A percentile compares a stretch with the other conserved stretches of the same genome.
Evolutionary conservation across 805 yeast genomes (phyloP).

Genomic region (Schizosaccharomyces japonicus): DNA sequence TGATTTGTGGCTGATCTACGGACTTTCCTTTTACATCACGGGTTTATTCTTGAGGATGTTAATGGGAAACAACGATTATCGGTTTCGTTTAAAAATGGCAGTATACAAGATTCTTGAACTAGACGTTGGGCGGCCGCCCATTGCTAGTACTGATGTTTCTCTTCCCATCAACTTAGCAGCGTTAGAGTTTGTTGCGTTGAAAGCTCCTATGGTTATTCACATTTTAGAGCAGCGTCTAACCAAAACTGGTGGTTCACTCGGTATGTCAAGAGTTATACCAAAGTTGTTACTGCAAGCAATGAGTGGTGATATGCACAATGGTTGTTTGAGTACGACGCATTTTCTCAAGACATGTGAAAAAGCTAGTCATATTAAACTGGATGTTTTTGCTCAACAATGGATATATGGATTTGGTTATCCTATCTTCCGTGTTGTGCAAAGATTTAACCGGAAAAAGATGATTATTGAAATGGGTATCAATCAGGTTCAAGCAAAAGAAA

Average conservation of each 20-base stretch:
- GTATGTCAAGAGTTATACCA: slow-evolving; percentile 73
- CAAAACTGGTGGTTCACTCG: slow-evolving; percentile 83
- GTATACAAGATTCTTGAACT: slow-evolving; percentile 44
- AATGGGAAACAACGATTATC: slow-evolving; percentile 66
- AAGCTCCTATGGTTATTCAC: slow-evolving; percentile 65
- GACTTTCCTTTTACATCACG: slow-evolving; percentile 67
- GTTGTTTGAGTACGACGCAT: slow-evolving; percentile 55
- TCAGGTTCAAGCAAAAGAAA: slow-evolving; percentile 56
- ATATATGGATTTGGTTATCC: slow-evolving; percentile 76
- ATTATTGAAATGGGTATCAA: slow-evolving; percentile 83
- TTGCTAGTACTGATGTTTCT: slow-evolving; percentile 33
- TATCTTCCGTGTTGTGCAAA: slow-evolving; percentile 62
- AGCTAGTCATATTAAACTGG: slow-evolving; percentile 68
- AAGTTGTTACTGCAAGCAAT: slow-evolving; percentile 78
- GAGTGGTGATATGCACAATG: slow-evolving; percentile 74
- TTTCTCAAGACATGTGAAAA: slow-evolving; percentile 87
- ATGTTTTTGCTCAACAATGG: slow-evolving; percentile 79
- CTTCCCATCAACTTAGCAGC: slow-evolving; percentile 38
- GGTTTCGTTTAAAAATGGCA: slow-evolving; percentile 39
- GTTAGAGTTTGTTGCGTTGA: slow-evolving; percentile 43
- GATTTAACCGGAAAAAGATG: slow-evolving; percentile 81
- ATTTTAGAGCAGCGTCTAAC: slow-evolving; percentile 83
- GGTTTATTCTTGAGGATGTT: slow-evolving; percentile 39
- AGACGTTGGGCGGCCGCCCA: slow-evolving; percentile 44
- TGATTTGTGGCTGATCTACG: slow-evolving; percentile 76